phyloP scores from a whole-genome alignment of 768 basidiomycete species.

The Rhodotorula kratochvilovae region DNA sequence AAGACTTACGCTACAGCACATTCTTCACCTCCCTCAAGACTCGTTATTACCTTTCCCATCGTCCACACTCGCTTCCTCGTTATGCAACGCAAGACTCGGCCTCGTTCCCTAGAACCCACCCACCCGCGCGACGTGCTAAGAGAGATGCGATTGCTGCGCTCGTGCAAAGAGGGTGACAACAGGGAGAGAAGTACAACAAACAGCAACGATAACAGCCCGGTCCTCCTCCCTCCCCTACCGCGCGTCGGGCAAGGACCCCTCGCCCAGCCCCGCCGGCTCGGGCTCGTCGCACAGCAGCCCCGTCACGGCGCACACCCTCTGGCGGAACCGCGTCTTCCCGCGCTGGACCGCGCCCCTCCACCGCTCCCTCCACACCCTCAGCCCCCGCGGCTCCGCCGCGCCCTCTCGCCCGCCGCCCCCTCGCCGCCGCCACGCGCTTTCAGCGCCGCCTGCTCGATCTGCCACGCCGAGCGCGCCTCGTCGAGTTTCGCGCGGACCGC shows the following conservation, averaged over 20 bases:
- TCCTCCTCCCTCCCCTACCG: too few species aligned
- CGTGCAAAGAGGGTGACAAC: not conserved
- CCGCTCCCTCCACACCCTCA: constrained; percentile 24
- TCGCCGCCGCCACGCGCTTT: not conserved
- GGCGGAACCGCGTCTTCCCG: constrained; percentile 14
- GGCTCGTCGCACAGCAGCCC: constrained; percentile 30
- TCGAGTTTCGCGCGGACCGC: constrained; percentile 24
- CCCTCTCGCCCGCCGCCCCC: not conserved
- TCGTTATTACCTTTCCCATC: not conserved
- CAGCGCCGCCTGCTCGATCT: not conserved
- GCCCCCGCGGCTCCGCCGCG: constrained; percentile 4
- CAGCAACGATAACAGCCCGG: too few species aligned
- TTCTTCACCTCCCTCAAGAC: too few species aligned
- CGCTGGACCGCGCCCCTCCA: constrained; percentile 19
- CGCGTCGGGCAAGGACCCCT: too few species aligned
- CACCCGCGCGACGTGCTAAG: too few species aligned
- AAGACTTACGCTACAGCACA: too few species aligned
- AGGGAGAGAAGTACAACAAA: not conserved
- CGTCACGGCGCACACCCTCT: constrained; percentile 33
- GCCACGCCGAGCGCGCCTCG: constrained; percentile 23
- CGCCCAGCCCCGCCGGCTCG: not conserved
- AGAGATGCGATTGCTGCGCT: not conserved
- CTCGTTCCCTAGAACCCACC: too few species aligned
- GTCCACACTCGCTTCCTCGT: not conserved
- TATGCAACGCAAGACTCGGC: too few species aligned